A percentile compares a stretch with the other conserved stretches of the same genome.
Evolutionary conservation across 345 rosid genomes (phyloP).

Genomic region (Brassica cretica): DNA sequence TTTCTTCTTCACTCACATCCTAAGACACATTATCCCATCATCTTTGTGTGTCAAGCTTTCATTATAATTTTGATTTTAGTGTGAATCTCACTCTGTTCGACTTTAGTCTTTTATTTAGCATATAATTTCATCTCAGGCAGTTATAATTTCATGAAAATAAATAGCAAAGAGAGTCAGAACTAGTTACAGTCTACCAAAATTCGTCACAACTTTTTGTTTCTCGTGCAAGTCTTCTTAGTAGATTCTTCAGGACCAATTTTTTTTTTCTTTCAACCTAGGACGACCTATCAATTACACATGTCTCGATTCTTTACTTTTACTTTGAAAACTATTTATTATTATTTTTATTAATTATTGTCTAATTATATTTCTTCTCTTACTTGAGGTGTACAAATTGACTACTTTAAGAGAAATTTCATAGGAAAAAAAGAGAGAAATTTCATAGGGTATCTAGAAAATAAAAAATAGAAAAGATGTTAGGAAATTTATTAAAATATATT

Average conservation of each 20-base stretch:
- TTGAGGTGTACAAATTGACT: background rate
- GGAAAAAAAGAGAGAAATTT: background rate
- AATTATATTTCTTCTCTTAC: background rate
- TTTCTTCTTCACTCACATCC: background rate
- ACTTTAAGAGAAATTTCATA: background rate
- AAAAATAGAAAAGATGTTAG: background rate
- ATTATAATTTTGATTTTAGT: background rate
- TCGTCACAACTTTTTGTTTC: constrained; percentile 4
- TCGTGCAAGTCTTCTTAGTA: constrained; percentile 13
- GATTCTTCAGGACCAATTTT: background rate
- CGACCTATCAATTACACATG: constrained; percentile 13
- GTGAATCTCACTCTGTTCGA: background rate
- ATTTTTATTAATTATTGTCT: background rate
- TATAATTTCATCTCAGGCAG: constrained; percentile 21
- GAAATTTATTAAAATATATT: background rate
- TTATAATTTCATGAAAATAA: constrained; percentile 1
- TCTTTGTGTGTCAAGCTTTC: background rate
- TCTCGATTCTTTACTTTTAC: background rate
- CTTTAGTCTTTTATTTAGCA: background rate
- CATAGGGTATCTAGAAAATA: background rate
- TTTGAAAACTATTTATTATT: background rate
- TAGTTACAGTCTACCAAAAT: constrained; percentile 13
- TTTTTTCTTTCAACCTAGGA: constrained; percentile 7
- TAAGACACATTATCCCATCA: background rate
- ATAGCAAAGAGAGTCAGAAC: constrained; percentile 5